Evolutionary conservation across 331 rosid genomes (phyloP).

Genomic region (Ulmus americana): DNA sequence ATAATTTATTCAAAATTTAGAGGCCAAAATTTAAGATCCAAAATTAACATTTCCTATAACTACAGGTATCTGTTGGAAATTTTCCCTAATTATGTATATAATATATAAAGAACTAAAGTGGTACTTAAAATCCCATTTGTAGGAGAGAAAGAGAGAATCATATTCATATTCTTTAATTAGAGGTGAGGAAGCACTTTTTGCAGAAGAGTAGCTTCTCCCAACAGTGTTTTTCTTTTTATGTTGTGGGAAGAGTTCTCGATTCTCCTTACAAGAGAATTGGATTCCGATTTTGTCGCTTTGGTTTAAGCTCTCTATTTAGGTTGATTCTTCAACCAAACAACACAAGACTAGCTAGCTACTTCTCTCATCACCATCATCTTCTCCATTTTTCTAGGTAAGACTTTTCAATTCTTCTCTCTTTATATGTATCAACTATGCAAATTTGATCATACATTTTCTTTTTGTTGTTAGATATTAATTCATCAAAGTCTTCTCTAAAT

Average conservation of each 20-base stretch:
- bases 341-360: neutral
- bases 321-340: neutral
- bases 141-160: neutral
- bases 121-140: neutral
- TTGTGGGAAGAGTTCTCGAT: neutral
- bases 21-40: too few relatives aligned
- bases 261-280: conserved; percentile 15
- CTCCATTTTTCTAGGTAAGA: conserved; percentile 2
- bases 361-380: neutral
- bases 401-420: neutral
- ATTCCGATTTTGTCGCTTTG: conserved; percentile 12
- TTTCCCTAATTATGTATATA: too few relatives aligned
- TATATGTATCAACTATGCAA: neutral
- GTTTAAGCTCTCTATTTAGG: neutral
- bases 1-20: too few relatives aligned
- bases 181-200: neutral
- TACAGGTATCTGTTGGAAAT: too few relatives aligned
- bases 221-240: neutral
- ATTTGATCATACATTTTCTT: neutral
- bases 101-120: neutral
- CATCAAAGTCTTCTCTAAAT: neutral
- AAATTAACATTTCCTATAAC: too few relatives aligned
- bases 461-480: neutral
- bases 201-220: neutral
- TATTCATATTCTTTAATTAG: conserved; percentile 2